Evolutionary conservation across 2,329 filamentous ascomycete species (phyloP), one percentile per base, ranked within the genome.

Genomic region (Hypoxylon sp.): DNA sequence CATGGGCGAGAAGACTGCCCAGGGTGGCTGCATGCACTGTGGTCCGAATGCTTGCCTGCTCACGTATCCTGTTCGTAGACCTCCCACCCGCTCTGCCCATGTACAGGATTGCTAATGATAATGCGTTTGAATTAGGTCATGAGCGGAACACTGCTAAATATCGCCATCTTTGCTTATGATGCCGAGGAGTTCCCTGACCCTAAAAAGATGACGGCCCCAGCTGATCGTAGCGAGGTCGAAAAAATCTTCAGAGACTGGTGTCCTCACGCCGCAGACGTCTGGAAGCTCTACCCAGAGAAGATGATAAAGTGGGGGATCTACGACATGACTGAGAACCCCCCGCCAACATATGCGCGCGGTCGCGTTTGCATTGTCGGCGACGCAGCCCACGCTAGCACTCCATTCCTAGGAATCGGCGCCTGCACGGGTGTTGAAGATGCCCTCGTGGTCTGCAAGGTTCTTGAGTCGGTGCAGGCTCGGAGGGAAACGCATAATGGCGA

Each of bases 1-100:
- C 0, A 50, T 80, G 19, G 77, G 77, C 3, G 68, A 76, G 21
- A 21, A 21, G 34, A 36, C 17, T 19, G 34, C 34, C 8, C 68
- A 78, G 8, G 32, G 13, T n/a, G 16, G 20, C 5, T 30, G 17
- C 15, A 19, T 16, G 27, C 41, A 45, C 19, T 19, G 17, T 11
- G 34, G 34, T 9, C 34, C 34, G 5, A 21, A 21, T 21, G 34
- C 34, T n/a, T 21, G 19, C 34, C 34, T 36, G 4, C 17, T 21
- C 4, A 19, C 17, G 5, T 36, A 36, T 23, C 34, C 34, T 13
- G 34, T 36, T 30, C 27, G 27, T 30, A 30, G 5, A 30, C 11
- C 13, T 30, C 11, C 27, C 27, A 30, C 27, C 27, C 27, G 27
- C 27, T 15, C 11, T 30, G 12, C 5, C 13, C 27, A 13, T 30